A percentile compares a stretch with the other conserved stretches of the same genome.
Conservation (phyloP, 192 early-diverging fungal species). For the Rhizophlyctis rosea region DNA sequence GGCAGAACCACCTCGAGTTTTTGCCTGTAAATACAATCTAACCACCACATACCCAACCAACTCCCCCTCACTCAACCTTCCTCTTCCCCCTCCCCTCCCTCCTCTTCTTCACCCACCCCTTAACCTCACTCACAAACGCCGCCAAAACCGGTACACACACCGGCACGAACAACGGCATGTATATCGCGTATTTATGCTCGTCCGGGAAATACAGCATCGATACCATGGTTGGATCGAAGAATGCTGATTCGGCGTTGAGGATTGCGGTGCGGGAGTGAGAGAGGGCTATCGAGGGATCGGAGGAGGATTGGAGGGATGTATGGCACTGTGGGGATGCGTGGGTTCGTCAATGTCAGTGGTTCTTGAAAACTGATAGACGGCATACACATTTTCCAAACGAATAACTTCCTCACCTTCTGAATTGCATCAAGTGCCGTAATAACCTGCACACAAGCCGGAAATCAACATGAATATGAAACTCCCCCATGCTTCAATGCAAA, state of each 20-base stretch:
- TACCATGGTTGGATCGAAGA: slow-evolving; percentile 98
- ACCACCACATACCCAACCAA: too few species aligned
- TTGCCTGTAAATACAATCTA: too few species aligned
- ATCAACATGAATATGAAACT: slow-evolving; percentile 5
- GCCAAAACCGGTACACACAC: slow-evolving; percentile 37
- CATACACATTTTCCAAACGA: too few species aligned
- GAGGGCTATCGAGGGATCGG: slow-evolving; percentile 44
- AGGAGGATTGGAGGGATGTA: too few species aligned
- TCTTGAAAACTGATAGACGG: background rate
- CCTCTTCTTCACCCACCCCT: slow-evolving; percentile 4
- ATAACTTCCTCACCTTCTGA: slow-evolving; percentile 2
- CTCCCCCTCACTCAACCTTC: too few species aligned
- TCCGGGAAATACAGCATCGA: slow-evolving; percentile 96
- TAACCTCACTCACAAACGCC: slow-evolving; percentile 24
- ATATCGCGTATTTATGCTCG: slow-evolving; percentile 97
- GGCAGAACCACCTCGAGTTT: too few species aligned
- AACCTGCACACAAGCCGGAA: slow-evolving; percentile 9
- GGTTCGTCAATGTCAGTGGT: too few species aligned
- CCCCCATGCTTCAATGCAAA: background rate
- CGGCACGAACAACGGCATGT: slow-evolving; percentile 93
- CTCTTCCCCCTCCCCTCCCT: background rate
- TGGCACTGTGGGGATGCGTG: too few species aligned
- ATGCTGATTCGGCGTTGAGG: slow-evolving; percentile 75
- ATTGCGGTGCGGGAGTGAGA: slow-evolving; percentile 62
- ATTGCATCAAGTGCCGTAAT: slow-evolving; percentile 4